Evolutionary conservation across 2,329 filamentous ascomycete genomes (phyloP).

Genomic region (Lasiodiplodia gonubiensis): DNA sequence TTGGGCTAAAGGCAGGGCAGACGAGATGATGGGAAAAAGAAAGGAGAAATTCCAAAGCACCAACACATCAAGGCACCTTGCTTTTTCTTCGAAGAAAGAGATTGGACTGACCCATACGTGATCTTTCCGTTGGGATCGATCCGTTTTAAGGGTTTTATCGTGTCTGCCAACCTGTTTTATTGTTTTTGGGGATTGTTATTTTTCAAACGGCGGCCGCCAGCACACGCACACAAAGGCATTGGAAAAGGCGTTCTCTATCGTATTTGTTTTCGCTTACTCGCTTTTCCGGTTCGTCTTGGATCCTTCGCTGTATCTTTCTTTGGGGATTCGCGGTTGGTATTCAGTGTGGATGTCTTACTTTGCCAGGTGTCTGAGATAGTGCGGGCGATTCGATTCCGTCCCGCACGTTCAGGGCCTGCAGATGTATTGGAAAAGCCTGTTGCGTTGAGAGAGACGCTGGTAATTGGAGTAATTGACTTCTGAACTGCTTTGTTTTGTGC

Average conservation of each 20-base stretch:
- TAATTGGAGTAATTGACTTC: too few relatives aligned
- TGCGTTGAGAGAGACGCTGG: too few relatives aligned
- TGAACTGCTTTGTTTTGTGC: too few relatives aligned
- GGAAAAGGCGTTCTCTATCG: constrained; percentile 2
- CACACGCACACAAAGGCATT: constrained; percentile 16
- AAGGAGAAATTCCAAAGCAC: constrained; percentile 2
- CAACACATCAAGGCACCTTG: not conserved
- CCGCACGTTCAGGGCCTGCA: not conserved
- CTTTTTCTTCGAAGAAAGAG: not conserved
- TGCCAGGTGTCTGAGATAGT: not conserved
- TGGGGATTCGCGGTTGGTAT: not conserved
- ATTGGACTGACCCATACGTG: not conserved
- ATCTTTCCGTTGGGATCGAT: not conserved
- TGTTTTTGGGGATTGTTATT: not conserved
- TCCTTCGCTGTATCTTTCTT: constrained; percentile 20
- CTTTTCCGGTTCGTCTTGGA: constrained; percentile 6
- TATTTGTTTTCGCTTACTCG: not conserved
- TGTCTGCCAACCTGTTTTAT: not conserved
- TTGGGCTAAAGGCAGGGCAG: constrained; percentile 17
- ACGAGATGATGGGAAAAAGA: not conserved
- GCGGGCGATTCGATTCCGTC: not conserved
- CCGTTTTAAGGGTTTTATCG: not conserved
- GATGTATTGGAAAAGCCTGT: too few relatives aligned
- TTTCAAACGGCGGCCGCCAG: not conserved
- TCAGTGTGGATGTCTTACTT: not conserved